A percentile compares a stretch with the other conserved stretches of the same genome.
Conservation (phyloP, 805 yeast species). For the Pichia occidentalis region DNA sequence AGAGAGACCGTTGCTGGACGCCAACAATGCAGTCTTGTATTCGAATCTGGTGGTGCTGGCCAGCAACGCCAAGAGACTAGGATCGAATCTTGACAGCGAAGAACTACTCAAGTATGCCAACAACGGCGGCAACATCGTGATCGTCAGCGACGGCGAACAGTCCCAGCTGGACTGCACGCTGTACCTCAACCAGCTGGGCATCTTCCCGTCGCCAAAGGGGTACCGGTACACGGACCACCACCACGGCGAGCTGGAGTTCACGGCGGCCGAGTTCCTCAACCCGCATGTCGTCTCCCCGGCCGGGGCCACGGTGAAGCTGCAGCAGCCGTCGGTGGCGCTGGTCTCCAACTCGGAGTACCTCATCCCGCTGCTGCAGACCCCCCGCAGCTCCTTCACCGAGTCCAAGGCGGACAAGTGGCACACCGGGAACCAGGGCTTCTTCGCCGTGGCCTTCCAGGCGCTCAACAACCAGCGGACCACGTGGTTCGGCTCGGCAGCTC, state of each 20-base stretch:
- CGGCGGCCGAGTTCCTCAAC: conserved; percentile 28
- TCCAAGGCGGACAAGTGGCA: conserved; percentile 47
- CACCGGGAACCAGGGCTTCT: conserved; percentile 69
- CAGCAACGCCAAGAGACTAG: conserved; percentile 39
- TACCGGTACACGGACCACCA: conserved; percentile 64
- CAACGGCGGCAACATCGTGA: conserved; percentile 70
- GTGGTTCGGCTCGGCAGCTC: conserved; percentile 70
- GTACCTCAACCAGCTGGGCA: conserved; percentile 74
- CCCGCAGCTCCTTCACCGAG: conserved; percentile 54
- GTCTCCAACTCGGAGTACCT: conserved; percentile 62
- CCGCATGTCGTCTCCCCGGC: conserved; percentile 19
- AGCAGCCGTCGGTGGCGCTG: conserved; percentile 59
- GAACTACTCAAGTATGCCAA: conserved; percentile 52
- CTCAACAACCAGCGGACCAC: conserved; percentile 67
- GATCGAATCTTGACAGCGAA: conserved; percentile 36
- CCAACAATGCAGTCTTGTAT: conserved; percentile 39
- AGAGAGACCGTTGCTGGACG: conserved; percentile 26
- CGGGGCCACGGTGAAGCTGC: conserved; percentile 10
- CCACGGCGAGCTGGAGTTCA: conserved; percentile 21
- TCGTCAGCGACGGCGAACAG: conserved; percentile 47
- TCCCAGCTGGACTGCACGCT: conserved; percentile 56
- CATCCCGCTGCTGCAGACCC: conserved; percentile 63
- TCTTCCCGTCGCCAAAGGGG: conserved; percentile 74
- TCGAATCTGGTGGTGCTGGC: conserved; percentile 60
- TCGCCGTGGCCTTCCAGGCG: conserved; percentile 75